Evolutionary conservation across 1,284 basidiomycete genomes (phyloP), one percentile per base, ranked within the genome.

Genomic region (Prillingera fragicola): DNA sequence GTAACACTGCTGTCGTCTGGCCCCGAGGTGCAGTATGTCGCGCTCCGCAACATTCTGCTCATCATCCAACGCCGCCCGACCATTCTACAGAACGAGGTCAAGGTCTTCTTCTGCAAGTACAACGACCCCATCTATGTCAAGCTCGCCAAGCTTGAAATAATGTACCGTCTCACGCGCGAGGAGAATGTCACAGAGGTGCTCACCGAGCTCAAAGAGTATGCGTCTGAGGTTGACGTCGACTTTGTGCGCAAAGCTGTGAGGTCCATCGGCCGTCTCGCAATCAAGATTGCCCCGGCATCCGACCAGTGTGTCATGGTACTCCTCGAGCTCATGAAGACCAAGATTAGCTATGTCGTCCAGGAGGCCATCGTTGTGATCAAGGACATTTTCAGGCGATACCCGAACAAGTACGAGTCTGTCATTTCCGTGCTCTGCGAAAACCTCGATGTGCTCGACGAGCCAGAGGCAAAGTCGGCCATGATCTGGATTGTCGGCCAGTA

Each of bases 401-500:
- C 94, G n/a, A 84, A 83, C 41, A 88, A 87, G 24, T 98, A 97
- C 70, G 95, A 97, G 73, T 89, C 89, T 41, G 86, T 96, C 59
- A 97, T 98, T 57, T 90, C 89, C 2, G 91, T 86, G 1, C 74
- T 98, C 27, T 98, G 94, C 63, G 84, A 89, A 6, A 95, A 92
- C 61, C 79, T 98, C 19, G 94, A 98, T 56, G 91, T 94, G 56
- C 75, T 98, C 35, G 94, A 98, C 66, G 95, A 98, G 65, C 92
- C 94, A 13, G 95, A 98, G 66, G 94, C 94, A 5, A 97, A 97
- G 68, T 87, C 94, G 1, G 90, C 91, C 8, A 78, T 98, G 48
- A 96, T 98, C 62, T 98, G 94, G 94, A 97, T 98, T 59, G 85
- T 98, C 43, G 94, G 94, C 39, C 91, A 97, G 73, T 97, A 98